A percentile compares a stretch with the other conserved stretches of the same genome.
These are phyloP conservation scores for Hymenoscyphus linearis DNA, from an alignment of 2,329 filamentous ascomycete species.

Conservation along the genomic window DNA sequence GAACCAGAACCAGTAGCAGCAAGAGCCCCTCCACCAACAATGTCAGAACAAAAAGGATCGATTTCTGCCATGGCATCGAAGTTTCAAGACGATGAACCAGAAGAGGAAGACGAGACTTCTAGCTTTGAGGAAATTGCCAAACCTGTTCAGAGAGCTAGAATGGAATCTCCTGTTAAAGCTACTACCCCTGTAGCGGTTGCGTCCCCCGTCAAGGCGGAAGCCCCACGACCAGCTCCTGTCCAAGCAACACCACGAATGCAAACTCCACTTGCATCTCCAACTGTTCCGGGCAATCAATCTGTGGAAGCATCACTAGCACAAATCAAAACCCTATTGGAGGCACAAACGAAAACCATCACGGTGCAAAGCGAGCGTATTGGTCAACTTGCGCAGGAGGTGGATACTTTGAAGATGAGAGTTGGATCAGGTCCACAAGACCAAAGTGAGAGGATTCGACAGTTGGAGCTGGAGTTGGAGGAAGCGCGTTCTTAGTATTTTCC, in stretches of 20 bases:
- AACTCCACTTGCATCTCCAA: slow-evolving; percentile 20
- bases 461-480: slow-evolving; percentile 63
- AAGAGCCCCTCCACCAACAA: slow-evolving; percentile 56
- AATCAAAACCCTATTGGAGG: slow-evolving; percentile 72
- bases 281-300: slow-evolving; percentile 34
- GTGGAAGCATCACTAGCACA: slow-evolving; percentile 65
- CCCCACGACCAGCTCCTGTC: slow-evolving; percentile 30
- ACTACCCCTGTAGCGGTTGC: slow-evolving; percentile 31
- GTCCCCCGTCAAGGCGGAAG: slow-evolving; percentile 21
- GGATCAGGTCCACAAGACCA: slow-evolving; percentile 53
- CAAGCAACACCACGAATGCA: slow-evolving; percentile 19
- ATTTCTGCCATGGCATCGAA: slow-evolving; percentile 81
- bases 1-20: slow-evolving; percentile 44
- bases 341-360: slow-evolving; percentile 71
- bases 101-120: slow-evolving; percentile 58
- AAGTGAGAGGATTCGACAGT: slow-evolving; percentile 61
- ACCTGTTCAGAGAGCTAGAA: slow-evolving; percentile 56
- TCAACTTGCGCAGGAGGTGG: slow-evolving; percentile 66
- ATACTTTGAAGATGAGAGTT: slow-evolving; percentile 73
- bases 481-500: slow-evolving; percentile 41
- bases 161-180: slow-evolving; percentile 38
- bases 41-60: slow-evolving; percentile 81
- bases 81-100: slow-evolving; percentile 68
- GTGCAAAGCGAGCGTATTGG: slow-evolving; percentile 73
- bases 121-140: slow-evolving; percentile 84